phyloP scores from a whole-genome alignment of 2,329 filamentous ascomycete genomes.

The Epichloe gansuensis region DNA sequence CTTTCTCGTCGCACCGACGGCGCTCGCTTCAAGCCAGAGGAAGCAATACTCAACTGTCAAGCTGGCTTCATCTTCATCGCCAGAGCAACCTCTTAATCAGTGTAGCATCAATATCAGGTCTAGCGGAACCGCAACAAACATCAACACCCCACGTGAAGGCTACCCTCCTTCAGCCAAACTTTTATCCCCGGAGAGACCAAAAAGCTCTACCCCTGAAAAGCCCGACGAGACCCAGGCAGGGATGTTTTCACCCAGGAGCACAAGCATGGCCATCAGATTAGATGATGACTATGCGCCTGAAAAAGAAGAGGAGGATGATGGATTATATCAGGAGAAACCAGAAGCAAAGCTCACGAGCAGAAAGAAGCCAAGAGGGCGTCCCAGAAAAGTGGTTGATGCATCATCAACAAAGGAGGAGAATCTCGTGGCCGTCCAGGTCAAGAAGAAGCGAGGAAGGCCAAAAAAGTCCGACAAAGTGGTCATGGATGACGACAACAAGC shows the following conservation, averaged over 20 bases:
- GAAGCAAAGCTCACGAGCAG: constrained; percentile 7
- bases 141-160: constrained; percentile 19
- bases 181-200: background rate
- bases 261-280: background rate
- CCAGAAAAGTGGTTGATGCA: constrained; percentile 13
- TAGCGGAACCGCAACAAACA: constrained; percentile 22
- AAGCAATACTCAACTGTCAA: constrained; percentile 20
- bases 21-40: constrained; percentile 25
- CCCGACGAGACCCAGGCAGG: background rate
- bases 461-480: constrained; percentile 16
- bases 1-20: constrained; percentile 21
- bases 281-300: background rate
- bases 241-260: background rate
- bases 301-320: constrained; percentile 8
- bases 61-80: constrained; percentile 9
- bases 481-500: background rate
- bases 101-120: constrained; percentile 11
- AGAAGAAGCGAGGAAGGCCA: constrained; percentile 30
- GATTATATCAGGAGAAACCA: constrained; percentile 4
- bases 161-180: background rate
- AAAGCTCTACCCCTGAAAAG: background rate
- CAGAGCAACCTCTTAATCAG: constrained; percentile 1
- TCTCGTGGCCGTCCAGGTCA: constrained; percentile 5
- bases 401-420: constrained; percentile 4
- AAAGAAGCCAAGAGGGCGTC: constrained; percentile 21